Percentiles rank a stretch among this genome's conserved stretches.
These are phyloP conservation scores for Mucor mucedo DNA, from an alignment of 371 early-diverging fungal genomes.

Conservation along the genomic window DNA sequence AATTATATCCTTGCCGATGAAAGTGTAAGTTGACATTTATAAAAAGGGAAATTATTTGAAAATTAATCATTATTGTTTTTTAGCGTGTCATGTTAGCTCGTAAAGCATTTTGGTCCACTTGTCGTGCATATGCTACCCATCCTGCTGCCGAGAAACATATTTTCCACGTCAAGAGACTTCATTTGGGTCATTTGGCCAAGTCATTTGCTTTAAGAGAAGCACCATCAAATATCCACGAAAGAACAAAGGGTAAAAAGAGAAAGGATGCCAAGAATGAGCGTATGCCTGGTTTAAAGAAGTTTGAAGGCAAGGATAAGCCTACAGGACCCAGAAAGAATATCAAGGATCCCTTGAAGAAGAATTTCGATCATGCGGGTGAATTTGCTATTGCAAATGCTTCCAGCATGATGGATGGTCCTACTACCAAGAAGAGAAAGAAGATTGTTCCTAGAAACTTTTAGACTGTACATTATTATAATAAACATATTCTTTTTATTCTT, in stretches of 20 bases:
- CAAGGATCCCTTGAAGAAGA: slow-evolving; percentile 36
- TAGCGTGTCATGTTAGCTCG: slow-evolving; percentile 71
- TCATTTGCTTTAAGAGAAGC: slow-evolving; percentile 92
- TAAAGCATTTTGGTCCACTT: slow-evolving; percentile 84
- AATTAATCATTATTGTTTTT: background rate
- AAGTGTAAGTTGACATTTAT: slow-evolving; percentile 47
- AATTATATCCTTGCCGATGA: slow-evolving; percentile 56
- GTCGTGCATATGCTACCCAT: slow-evolving; percentile 96
- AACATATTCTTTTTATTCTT: slow-evolving; percentile 6
- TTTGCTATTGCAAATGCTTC: slow-evolving; percentile 47
- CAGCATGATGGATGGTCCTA: slow-evolving; percentile 34
- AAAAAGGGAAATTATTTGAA: background rate
- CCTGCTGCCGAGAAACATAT: slow-evolving; percentile 78
- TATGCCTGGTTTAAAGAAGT: slow-evolving; percentile 40
- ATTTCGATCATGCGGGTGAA: slow-evolving; percentile 50
- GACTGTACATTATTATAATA: background rate
- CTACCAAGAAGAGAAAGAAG: slow-evolving; percentile 46
- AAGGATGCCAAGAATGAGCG: slow-evolving; percentile 54
- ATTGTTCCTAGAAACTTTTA: background rate
- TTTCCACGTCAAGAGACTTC: slow-evolving; percentile 92
- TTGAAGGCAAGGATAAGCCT: slow-evolving; percentile 33
- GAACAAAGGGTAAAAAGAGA: slow-evolving; percentile 49
- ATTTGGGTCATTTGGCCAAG: slow-evolving; percentile 96
- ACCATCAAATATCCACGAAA: slow-evolving; percentile 68
- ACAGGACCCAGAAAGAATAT: slow-evolving; percentile 37